Base-by-base conservation (phyloP, 768 basidiomycete species). In the Tremella fuciformis region DNA sequence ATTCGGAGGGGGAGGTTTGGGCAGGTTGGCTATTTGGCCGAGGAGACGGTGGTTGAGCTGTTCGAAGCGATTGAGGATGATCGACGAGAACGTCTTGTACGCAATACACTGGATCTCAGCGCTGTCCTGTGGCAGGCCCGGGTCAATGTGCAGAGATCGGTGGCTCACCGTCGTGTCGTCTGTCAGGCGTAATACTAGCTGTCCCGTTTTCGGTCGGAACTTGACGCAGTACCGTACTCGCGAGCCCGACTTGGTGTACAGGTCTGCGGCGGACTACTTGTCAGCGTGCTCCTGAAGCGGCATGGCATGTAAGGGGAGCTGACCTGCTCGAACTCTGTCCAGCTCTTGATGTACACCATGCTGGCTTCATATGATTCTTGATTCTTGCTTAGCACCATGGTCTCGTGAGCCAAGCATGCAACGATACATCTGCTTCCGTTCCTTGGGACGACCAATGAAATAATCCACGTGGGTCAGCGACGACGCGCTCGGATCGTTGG, bases 11-110 rank as follows among this genome's bases (percentile, higher is more conserved):
- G 51, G 34, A 1, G 62, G 15, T 60, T 24, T 46, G 52, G 64
- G 62, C 1, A 59, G 13, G 37, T 70, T 71, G 39, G 73, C 64
- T 57, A 76, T 73, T 54, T 67, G 63, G 3, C 66, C 66, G 15
- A 76, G 58, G 53, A 96, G 80, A 7, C 87, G 84, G 42, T 88
- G 82, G 73, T 94, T 96, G 60, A 98, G 82, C 7, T 86, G 83
- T 77, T 97, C 92, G 79, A 98, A 97, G 66, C 93, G 88, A 81
- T 97, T 96, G 63, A 98, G 86, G 79, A 90, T 91, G 73, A 94
- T 86, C 51, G 89, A 90, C 2, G 92, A 96, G 67, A 87, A 86
- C 1, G 93, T 94, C 78, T 93, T 91, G 82, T 94, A 97, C 78
- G 93, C 96, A 67, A 97, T 82, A 76, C 91, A 94, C 94, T 98